phyloP scores from a whole-genome alignment of 2,329 filamentous ascomycete genomes.

The Talaromyces atroroseus region DNA sequence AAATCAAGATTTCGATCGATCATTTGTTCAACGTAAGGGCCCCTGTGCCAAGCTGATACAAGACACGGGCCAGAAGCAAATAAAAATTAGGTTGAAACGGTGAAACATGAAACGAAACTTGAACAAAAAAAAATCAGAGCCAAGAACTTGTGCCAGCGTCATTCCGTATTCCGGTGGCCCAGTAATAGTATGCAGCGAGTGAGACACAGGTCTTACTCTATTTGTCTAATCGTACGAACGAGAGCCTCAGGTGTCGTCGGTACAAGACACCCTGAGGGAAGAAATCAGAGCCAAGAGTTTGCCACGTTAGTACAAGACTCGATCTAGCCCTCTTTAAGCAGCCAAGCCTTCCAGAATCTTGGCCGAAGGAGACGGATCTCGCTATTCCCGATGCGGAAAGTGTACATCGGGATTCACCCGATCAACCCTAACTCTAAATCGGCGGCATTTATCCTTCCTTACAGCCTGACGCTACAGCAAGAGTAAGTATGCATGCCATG shows the following conservation, averaged over 20 bases:
- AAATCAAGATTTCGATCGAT: too few relatives aligned
- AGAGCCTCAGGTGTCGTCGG: background rate
- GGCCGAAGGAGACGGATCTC: background rate
- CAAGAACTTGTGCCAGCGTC: too few relatives aligned
- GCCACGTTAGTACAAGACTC: background rate
- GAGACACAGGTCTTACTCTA: background rate
- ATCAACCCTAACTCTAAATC: background rate
- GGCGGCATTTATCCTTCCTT: background rate
- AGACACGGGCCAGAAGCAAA: too few relatives aligned
- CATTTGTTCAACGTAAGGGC: too few relatives aligned
- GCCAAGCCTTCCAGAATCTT: background rate
- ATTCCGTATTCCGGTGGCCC: too few relatives aligned
- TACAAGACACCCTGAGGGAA: too few relatives aligned
- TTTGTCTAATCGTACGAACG: background rate
- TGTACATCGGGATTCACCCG: background rate
- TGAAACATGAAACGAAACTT: background rate
- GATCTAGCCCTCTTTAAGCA: background rate
- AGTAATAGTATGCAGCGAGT: too few relatives aligned
- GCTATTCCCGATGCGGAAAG: background rate
- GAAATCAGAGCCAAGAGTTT: too few relatives aligned
- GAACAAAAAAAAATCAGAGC: background rate
- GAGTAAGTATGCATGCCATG: too few relatives aligned
- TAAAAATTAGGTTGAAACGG: background rate
- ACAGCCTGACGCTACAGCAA: too few relatives aligned
- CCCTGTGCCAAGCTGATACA: too few relatives aligned